Base-by-base conservation (phyloP, 768 basidiomycete species). In the Amanita polypyramis region DNA sequence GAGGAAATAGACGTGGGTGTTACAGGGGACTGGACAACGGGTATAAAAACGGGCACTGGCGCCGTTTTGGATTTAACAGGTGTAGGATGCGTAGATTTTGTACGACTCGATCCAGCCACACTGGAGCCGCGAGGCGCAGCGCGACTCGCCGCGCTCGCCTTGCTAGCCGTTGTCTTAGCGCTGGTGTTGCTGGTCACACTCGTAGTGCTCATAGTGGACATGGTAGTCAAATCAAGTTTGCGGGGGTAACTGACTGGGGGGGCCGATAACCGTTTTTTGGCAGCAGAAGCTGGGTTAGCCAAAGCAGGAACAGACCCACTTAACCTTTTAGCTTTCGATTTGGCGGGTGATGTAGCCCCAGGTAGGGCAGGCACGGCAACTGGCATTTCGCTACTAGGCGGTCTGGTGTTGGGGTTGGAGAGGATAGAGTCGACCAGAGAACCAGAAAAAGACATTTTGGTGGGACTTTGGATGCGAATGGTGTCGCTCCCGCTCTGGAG, bases 361-460 rank as follows among this genome's bases (percentile, higher is more conserved):
- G n/a, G n/a, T n/a, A n/a, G n/a, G 54, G 63, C 55, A 14, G 65
- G 55, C 10, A 50, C 49, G 10, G 76, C 73, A 34, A 74, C 59
- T 8, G 77, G 73, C 1, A 73, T 74, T 27, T 72, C 72, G 57
- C 76, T 77, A n/a, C 71, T 70, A 6, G 75, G 74, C 27, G 75
- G 68, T 27, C 12, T 9, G 12, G 52, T 47, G 17, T 56, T 53
- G 9, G 60, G 60, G 34, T 27, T 45, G 17, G 43, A 45, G 19
- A 35, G 32, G 33, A 35, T 35, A n/a, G 32, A 12, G 8, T 33
- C 34, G 11, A 45, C 34, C 2, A 45, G 25, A 23, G 56, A 56
- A 34, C 4, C 7, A 27, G 25, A 27, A 27, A 27, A 27, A 3
- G 25, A n/a, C 40, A 42, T 42, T 42, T 25, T 40, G 9, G 39